A percentile compares a stretch with the other conserved stretches of the same genome.
These are phyloP conservation scores for Russula foetens DNA, from an alignment of 768 basidiomycete genomes.

Conservation along the genomic window DNA sequence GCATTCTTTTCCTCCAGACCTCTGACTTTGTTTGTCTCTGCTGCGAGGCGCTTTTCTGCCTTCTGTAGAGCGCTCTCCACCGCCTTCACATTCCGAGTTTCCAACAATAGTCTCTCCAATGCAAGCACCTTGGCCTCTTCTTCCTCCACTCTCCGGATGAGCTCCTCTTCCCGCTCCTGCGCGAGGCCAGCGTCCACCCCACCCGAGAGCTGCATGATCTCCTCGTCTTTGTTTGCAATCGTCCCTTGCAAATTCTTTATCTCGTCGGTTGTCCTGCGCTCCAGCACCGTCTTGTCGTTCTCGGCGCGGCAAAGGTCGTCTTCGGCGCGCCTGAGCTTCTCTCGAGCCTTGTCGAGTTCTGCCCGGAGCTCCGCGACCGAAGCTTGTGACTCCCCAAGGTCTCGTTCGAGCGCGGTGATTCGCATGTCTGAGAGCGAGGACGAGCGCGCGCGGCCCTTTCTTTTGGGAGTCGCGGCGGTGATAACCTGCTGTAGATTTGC, in stretches of 20 bases:
- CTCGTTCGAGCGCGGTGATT: slow-evolving; percentile 45
- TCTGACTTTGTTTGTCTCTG: slow-evolving; percentile 34
- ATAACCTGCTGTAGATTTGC: slow-evolving; percentile 31
- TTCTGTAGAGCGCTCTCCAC: slow-evolving; percentile 28
- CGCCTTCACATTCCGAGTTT: slow-evolving; percentile 31
- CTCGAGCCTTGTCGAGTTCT: slow-evolving; percentile 34
- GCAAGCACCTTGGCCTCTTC: slow-evolving; percentile 59
- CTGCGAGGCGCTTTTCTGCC: slow-evolving; percentile 26
- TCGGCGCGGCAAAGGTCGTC: slow-evolving; percentile 42
- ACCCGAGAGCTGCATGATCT: slow-evolving; percentile 39
- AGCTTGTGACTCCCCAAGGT: slow-evolving; percentile 41
- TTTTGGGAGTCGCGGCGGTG: slow-evolving; percentile 29
- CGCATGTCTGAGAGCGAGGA: slow-evolving; percentile 50
- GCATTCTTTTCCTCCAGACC: slow-evolving; percentile 36
- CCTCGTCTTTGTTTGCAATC: slow-evolving; percentile 53
- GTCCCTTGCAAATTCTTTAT: slow-evolving; percentile 36
- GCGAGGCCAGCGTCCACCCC: slow-evolving; percentile 30
- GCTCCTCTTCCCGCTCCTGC: slow-evolving; percentile 47
- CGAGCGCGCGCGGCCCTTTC: slow-evolving; percentile 37
- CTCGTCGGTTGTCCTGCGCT: slow-evolving; percentile 38
- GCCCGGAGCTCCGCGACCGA: slow-evolving; percentile 37
- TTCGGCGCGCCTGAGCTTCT: slow-evolving; percentile 42
- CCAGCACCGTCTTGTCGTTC: slow-evolving; percentile 51
- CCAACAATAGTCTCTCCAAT: slow-evolving; percentile 42
- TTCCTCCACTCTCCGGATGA: slow-evolving; percentile 61